Evolutionary conservation across 1,139 yeast species (phyloP).

Genomic region (Kodamaea plutei): DNA sequence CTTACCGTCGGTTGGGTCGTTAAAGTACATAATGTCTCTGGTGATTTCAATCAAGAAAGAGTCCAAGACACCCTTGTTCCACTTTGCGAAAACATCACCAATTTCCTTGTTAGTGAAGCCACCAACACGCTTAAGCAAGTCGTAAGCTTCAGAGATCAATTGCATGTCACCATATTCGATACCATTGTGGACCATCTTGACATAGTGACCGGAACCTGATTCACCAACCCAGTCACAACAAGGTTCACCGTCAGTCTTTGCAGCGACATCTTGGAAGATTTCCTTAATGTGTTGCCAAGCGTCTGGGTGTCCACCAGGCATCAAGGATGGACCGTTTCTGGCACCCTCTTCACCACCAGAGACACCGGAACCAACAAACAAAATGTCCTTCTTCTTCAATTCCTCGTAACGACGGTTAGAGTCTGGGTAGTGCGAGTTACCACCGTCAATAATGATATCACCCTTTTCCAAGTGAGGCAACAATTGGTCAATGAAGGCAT

Average conservation of each 20-base stretch:
- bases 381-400: conserved; percentile 80
- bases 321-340: conserved; percentile 96
- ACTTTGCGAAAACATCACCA: conserved; percentile 83
- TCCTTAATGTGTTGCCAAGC: conserved; percentile 99
- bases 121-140: conserved; percentile 90
- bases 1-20: conserved; percentile 81
- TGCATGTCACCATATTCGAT: conserved; percentile 99
- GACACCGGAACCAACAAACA: conserved; percentile 98
- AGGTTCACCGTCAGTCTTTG: conserved; percentile 97
- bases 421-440: conserved; percentile 99
- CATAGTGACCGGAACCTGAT: conserved; percentile 98
- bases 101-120: conserved; percentile 88
- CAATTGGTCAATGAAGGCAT: conserved; percentile 82
- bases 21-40: conserved; percentile 84
- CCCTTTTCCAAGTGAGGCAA: conserved; percentile 92
- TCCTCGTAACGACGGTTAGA: conserved; percentile 94
- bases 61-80: conserved; percentile 98
- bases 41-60: conserved; percentile 97
- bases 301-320: conserved; percentile 98
- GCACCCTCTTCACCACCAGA: conserved; percentile 99
- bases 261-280: conserved; percentile 93
- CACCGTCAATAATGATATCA: conserved; percentile 98
- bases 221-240: conserved; percentile 99
- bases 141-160: conserved; percentile 96
- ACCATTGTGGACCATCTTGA: conserved; percentile 99